Evolutionary conservation across 2,329 filamentous ascomycete species (phyloP).

Genomic region (Bipolaris gigantea): DNA sequence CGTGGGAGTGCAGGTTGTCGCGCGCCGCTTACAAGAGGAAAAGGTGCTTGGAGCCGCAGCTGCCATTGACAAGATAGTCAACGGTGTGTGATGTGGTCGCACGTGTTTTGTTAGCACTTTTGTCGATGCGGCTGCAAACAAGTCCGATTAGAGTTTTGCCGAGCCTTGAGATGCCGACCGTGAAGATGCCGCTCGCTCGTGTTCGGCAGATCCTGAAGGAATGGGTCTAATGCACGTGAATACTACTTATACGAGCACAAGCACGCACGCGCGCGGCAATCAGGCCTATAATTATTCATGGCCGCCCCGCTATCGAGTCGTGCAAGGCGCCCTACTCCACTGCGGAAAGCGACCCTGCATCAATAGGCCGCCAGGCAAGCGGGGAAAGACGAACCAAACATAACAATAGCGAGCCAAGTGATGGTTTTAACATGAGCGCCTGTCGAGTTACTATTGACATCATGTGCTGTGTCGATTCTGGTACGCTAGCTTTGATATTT

Average conservation of each 20-base stretch:
- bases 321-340: constrained; percentile 2
- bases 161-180: not conserved
- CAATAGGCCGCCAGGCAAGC: constrained; percentile 6
- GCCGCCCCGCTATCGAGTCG: constrained; percentile 13
- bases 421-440: too few relatives aligned
- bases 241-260: too few relatives aligned
- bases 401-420: too few relatives aligned
- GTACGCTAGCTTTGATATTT: too few relatives aligned
- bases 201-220: not conserved
- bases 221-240: constrained; percentile 9
- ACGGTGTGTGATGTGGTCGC: not conserved
- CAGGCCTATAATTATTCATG: constrained; percentile 13
- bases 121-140: not conserved
- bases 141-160: not conserved
- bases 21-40: constrained; percentile 43
- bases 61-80: constrained; percentile 24
- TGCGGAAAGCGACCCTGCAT: not conserved
- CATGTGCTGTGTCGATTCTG: too few relatives aligned
- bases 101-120: not conserved
- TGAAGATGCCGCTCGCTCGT: not conserved
- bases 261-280: constrained; percentile 2
- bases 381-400: constrained; percentile 9
- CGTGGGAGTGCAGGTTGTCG: constrained; percentile 43
- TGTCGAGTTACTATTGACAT: too few relatives aligned
- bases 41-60: constrained; percentile 44